phyloP scores from a whole-genome alignment of 225 moss, liverwort and hornwort genomes.

The Bryum argenteum region DNA sequence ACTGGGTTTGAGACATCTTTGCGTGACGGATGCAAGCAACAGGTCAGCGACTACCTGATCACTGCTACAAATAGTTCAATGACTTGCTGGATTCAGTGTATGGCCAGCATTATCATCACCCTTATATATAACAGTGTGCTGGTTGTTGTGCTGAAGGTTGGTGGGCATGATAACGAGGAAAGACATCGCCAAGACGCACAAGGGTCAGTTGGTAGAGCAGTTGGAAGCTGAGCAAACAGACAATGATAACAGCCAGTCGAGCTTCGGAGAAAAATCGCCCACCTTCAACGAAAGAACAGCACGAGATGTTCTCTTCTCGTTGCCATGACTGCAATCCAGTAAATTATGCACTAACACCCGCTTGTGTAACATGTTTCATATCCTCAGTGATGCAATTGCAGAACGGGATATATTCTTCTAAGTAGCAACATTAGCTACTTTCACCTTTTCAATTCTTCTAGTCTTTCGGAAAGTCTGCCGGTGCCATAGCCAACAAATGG shows the following conservation, averaged over 20 bases:
- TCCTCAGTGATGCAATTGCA: neutral
- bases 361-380: neutral
- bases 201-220: constrained; percentile 23
- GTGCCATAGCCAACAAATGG: neutral
- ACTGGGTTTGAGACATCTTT: constrained; percentile 71
- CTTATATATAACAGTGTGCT: too few relatives aligned
- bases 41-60: constrained; percentile 39
- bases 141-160: constrained; percentile 42
- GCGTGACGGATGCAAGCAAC: constrained; percentile 68
- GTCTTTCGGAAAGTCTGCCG: neutral
- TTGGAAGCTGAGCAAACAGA: constrained; percentile 33
- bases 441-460: neutral
- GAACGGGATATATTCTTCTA: neutral
- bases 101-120: too few relatives aligned
- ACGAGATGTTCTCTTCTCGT: constrained; percentile 46
- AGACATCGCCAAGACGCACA: constrained; percentile 54
- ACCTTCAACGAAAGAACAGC: constrained; percentile 37
- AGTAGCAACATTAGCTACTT: neutral
- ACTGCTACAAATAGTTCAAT: neutral
- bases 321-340: constrained; percentile 27
- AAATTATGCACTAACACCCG: neutral
- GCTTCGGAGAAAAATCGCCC: constrained; percentile 28
- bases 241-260: constrained; percentile 35
- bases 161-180: constrained; percentile 85
- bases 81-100: neutral